Base-by-base conservation (phyloP, 129 eudicot species). In the Pseudognaphalium luteoalbum region DNA sequence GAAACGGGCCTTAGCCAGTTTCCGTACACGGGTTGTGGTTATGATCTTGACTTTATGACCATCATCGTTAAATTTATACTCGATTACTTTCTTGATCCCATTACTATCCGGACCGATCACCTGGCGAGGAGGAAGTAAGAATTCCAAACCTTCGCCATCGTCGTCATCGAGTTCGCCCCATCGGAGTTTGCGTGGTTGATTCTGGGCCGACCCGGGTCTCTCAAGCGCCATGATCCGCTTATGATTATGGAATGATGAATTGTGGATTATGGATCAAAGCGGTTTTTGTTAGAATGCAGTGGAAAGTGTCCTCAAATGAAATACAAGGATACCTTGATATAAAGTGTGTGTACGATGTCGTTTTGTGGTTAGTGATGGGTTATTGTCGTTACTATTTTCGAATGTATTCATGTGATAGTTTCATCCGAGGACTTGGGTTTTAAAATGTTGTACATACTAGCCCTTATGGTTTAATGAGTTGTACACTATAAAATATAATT, bases 151-250 rank as follows among this genome's bases (percentile, higher is more conserved):
- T 59, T 89, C 97, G 0, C 87, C 90, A 21, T 87, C 97, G 54
- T 87, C 96, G 15, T 92, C 97, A 0, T 91, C 95, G 5, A 92
- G 84, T 72, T 92, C 97, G 0, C 96, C 91, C 97, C 97, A 89
- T 42, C 96, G 85, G 17, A 86, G 77, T 84, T 92, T 92, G 50
- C 75, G 65, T 29, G 90, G 83, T 39, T 20, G 70, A 28, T 70
- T 78, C 20, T 22, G 63, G 32, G 66, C 74, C 54, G 85, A 50
- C 20, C 69, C 82, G 17, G 68, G 71, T 58, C 75, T 73, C 28
- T 70, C 71, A 1, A 63, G 65, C 64, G 80, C 83, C 86, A 78
- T 83, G 54, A 52, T 70, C 70, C 11, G 65, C 21, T 60, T 35
- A 60, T 70, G 70, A 32, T 62, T 62, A 41, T 73, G 58, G 44